phyloP scores from a whole-genome alignment of 805 yeast species.

The Lipomyces lipofer region DNA sequence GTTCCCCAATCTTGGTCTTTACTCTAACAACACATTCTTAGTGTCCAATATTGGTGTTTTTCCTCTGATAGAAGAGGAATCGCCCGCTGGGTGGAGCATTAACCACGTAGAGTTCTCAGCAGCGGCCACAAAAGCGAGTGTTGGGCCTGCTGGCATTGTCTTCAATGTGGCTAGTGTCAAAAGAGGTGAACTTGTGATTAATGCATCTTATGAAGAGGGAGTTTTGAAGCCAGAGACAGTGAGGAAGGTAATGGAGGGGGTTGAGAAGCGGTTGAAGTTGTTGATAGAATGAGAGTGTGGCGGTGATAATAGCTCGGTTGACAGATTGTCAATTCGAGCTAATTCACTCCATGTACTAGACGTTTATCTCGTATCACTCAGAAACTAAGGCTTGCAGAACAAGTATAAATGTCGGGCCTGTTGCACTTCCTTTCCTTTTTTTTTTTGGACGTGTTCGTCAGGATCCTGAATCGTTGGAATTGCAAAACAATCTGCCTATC shows the following conservation, averaged over 20 bases:
- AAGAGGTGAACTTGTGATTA: background rate
- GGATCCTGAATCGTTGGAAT: no score
- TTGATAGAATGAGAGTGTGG: background rate
- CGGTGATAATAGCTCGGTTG: no score
- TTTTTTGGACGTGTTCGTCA: no score
- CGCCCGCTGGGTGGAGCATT: background rate
- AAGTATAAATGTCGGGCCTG: no score
- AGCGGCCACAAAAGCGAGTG: background rate
- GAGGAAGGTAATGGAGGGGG: background rate
- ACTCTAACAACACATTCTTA: background rate
- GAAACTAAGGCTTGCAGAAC: no score
- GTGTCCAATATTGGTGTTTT: background rate
- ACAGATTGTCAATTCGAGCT: no score
- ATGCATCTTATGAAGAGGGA: background rate
- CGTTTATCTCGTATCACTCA: no score
- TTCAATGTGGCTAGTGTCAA: background rate
- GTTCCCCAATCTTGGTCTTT: background rate
- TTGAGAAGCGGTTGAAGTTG: background rate
- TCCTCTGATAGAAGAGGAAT: background rate
- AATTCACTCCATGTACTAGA: no score
- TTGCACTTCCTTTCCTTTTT: no score
- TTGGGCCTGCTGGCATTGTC: background rate
- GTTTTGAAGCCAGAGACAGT: background rate
- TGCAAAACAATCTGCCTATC: no score
- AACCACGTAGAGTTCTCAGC: background rate